Evolutionary conservation across 345 rosid species (phyloP).

Genomic region (Syzygium grande): DNA sequence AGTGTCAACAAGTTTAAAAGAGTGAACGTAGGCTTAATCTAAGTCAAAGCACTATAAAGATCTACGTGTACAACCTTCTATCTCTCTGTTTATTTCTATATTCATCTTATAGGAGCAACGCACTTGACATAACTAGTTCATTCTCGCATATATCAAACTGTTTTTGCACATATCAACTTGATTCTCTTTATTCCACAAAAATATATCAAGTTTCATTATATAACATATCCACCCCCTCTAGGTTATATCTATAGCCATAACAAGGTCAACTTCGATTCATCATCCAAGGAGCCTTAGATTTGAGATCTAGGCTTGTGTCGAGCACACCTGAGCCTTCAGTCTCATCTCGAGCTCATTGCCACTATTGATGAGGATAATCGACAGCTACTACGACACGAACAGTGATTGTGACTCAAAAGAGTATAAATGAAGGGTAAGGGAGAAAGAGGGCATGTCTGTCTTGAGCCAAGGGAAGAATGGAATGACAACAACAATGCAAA

Average conservation of each 20-base stretch:
- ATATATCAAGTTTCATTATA: not conserved
- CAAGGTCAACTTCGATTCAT: not conserved
- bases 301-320: too few species aligned
- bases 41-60: not conserved
- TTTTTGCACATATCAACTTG: not conserved
- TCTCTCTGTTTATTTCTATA: not conserved
- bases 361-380: not conserved
- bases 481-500: too few species aligned
- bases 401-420: too few species aligned
- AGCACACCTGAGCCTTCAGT: not conserved
- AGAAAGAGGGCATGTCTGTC: too few species aligned
- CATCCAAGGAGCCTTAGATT: not conserved
- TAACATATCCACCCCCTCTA: not conserved
- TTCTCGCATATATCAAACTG: not conserved
- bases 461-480: too few species aligned
- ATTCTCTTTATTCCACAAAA: not conserved
- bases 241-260: not conserved
- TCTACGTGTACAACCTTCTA: not conserved
- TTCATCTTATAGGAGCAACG: not conserved
- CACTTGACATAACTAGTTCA: not conserved
- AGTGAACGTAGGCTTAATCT: rapidly evolving
- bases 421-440: too few species aligned
- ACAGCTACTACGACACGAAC: not conserved
- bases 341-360: not conserved
- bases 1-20: not conserved